Evolutionary conservation across 148 eudicot species (phyloP), one percentile per base, ranked within the genome.

Genomic region (Pharnaceum exiguum): DNA sequence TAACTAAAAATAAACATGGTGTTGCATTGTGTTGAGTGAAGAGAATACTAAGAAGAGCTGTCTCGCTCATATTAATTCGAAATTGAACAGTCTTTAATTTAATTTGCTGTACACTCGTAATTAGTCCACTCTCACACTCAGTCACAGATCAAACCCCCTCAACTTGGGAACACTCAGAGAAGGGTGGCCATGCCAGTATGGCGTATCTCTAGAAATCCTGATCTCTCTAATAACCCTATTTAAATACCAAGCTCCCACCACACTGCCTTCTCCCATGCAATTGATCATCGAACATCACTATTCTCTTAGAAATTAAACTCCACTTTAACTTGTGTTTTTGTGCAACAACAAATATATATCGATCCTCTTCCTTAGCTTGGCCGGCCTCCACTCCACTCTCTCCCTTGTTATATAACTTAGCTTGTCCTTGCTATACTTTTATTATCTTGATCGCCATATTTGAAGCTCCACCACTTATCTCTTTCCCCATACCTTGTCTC

Each of bases 211-310:
- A 28, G 36, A 27, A n/a, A 59, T 30, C 57, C 47, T 21, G 24
- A 59, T 49, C 17, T 26, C 57, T 18, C 18, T 5, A 16, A 43
- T 23, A 65, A 31, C 58, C 63, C 72, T 69, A 73, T 77, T 66
- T 70, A 77, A 73, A 74, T 78, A 71, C 62, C 63, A 62, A 67
- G 42, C 45, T 46, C 23, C 60, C 39, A 46, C 46, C 64, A 63
- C 71, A 69, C 72, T 68, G 35, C 48, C 70, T 70, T 73, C 72
- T 66, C 78, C 75, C 72, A 73, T 73, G 76, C 76, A 78, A 39
- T 59, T 78, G 73, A n/a, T 74, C 67, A 66, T 69, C 55, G 52
- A 42, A 43, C 40, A 59, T 28, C 26, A 10, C 26, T 18, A 26
- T 21, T n/a, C n/a, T n/a, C 30, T 18, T 32, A 38, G 4, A 15